Evolutionary conservation across 2,329 filamentous ascomycete species (phyloP).

Genomic region (Fusarium sp.): DNA sequence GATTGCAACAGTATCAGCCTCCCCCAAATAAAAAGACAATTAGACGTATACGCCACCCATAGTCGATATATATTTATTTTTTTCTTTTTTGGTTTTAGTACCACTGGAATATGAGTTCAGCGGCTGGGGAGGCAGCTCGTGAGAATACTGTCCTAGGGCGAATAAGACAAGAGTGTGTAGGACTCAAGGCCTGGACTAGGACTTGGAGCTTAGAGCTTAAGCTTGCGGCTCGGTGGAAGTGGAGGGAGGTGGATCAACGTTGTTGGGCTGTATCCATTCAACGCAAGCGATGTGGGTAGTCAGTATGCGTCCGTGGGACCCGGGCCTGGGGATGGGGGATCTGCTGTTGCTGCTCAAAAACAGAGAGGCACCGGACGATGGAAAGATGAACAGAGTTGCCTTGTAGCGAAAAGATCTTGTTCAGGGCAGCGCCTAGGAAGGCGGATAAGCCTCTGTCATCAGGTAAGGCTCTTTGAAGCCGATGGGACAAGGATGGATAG

Average conservation of each 20-base stretch:
- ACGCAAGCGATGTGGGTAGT: slow-evolving; percentile 20
- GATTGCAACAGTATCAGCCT: slow-evolving; percentile 8
- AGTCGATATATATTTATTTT: slow-evolving; percentile 41
- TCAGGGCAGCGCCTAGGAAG: not conserved
- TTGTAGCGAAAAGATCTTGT: not conserved
- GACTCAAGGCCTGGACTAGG: slow-evolving; percentile 47
- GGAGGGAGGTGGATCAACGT: not conserved
- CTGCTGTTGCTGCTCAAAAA: not conserved
- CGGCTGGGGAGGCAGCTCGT: slow-evolving; percentile 46
- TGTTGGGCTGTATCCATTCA: slow-evolving; percentile 12
- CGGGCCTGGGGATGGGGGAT: not conserved
- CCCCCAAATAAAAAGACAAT: not conserved
- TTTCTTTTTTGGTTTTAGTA: slow-evolving; percentile 38
- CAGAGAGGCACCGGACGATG: not conserved
- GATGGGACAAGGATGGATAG: not conserved
- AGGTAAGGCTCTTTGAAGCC: not conserved
- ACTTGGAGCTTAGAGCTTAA: slow-evolving; percentile 41
- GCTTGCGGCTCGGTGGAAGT: slow-evolving; percentile 41
- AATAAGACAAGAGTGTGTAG: slow-evolving; percentile 47
- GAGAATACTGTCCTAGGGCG: slow-evolving; percentile 43
- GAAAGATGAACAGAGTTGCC: not conserved
- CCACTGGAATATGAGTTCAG: slow-evolving; percentile 14
- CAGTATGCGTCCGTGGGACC: slow-evolving; percentile 3
- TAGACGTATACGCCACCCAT: slow-evolving; percentile 39
- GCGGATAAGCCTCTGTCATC: not conserved